Conservation (phyloP, 345 rosid species). For the Heritiera fomes region DNA sequence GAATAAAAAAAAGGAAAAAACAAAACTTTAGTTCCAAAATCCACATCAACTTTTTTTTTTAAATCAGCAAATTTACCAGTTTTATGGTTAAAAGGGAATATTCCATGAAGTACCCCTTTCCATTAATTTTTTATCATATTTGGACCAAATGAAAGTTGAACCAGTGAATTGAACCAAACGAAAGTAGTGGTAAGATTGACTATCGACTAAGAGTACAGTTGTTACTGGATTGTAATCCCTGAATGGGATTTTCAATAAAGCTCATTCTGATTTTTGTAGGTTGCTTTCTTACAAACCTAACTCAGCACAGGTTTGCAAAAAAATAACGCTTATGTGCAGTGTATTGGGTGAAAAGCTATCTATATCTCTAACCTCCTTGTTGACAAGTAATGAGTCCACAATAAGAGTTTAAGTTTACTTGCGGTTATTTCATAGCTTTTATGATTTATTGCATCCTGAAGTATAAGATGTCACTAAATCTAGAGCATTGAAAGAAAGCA, state of each 20-base stretch:
- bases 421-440: neutral
- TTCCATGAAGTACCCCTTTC: too few species aligned
- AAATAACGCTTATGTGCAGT: neutral
- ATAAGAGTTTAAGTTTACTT: neutral
- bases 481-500: neutral
- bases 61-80: too few species aligned
- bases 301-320: neutral
- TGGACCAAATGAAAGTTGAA: neutral
- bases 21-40: neutral
- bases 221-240: too few species aligned
- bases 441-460: slow-evolving; percentile 2
- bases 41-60: neutral
- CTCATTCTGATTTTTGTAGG: neutral
- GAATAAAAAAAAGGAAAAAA: too few species aligned
- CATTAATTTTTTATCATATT: neutral
- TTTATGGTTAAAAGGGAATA: neutral
- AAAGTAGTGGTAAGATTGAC: neutral
- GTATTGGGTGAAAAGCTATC: neutral
- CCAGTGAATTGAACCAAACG: neutral
- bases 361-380: neutral
- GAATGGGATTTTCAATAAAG: neutral
- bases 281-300: slow-evolving; percentile 3
- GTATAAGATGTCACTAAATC: neutral
- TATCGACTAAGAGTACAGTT: neutral
- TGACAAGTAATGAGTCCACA: neutral